Conservation (phyloP, 179 eudicot genomes). For the Pouteria campechiana region DNA sequence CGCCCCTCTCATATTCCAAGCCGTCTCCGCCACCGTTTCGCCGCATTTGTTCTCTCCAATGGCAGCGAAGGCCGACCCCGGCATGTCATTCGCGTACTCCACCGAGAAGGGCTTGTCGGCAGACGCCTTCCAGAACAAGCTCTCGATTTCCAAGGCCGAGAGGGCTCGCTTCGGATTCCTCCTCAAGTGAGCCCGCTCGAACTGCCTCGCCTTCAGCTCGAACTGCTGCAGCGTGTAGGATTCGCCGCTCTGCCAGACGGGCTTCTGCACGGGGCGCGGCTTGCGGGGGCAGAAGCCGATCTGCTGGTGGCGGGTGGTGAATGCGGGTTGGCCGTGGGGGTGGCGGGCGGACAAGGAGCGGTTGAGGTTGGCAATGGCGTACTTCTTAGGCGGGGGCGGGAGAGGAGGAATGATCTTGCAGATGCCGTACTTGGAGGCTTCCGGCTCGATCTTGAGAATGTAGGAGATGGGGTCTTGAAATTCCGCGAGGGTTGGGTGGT, state of each 20-base stretch:
- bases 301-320: slow-evolving; percentile 85
- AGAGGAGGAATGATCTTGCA: slow-evolving; percentile 94
- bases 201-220: slow-evolving; percentile 63
- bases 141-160: slow-evolving; percentile 53
- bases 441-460: slow-evolving; percentile 84
- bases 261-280: slow-evolving; percentile 70
- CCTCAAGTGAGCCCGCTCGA: slow-evolving; percentile 55
- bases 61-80: slow-evolving; percentile 69
- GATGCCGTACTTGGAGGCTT: slow-evolving; percentile 78
- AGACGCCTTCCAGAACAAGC: slow-evolving; percentile 81
- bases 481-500: slow-evolving; percentile 78
- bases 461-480: slow-evolving; percentile 92
- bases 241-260: slow-evolving; percentile 96
- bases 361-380: slow-evolving; percentile 44
- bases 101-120: slow-evolving; percentile 74
- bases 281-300: slow-evolving; percentile 89
- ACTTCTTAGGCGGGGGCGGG: slow-evolving; percentile 39
- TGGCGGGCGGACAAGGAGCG: slow-evolving; percentile 33
- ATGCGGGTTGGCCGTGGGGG: slow-evolving; percentile 46
- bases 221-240: slow-evolving; percentile 61
- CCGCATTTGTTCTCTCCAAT: slow-evolving; percentile 18
- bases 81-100: slow-evolving; percentile 98
- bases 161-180: slow-evolving; percentile 32
- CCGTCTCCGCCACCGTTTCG: slow-evolving; percentile 59
- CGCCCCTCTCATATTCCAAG: slow-evolving; percentile 94